phyloP scores from a whole-genome alignment of 108 stramenopile species.

The Licmophora abbreviata region DNA sequence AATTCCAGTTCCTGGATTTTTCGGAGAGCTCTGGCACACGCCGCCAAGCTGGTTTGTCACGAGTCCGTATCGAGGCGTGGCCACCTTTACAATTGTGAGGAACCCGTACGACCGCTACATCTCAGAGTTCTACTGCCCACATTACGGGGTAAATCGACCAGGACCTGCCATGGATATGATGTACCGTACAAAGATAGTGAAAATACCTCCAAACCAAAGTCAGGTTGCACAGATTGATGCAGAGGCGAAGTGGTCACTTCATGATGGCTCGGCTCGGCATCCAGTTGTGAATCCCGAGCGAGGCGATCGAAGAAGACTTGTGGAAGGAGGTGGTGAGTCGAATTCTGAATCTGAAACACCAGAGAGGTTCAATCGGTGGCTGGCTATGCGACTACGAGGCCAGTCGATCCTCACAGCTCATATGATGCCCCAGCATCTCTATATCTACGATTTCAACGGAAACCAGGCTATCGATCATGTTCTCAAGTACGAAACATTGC shows the following conservation, averaged over 20 bases:
- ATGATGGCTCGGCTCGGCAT: background rate
- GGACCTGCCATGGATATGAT: background rate
- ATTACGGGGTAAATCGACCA: conserved; percentile 2
- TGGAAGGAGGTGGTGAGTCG: background rate
- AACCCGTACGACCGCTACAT: conserved; percentile 42
- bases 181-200: background rate
- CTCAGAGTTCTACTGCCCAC: conserved; percentile 32
- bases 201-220: no score
- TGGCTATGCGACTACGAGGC: no score
- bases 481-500: background rate
- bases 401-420: conserved; percentile 1
- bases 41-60: background rate
- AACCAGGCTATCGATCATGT: background rate
- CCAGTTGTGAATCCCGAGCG: background rate
- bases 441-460: background rate
- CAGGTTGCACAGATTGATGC: background rate
- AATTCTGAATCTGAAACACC: background rate
- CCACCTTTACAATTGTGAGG: conserved; percentile 33
- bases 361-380: background rate
- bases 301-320: no score
- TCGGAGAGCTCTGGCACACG: conserved; percentile 6
- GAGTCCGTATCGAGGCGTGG: conserved; percentile 18
- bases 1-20: no score
- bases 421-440: conserved; percentile 1
- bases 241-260: no score